phyloP scores from a whole-genome alignment of 1,284 basidiomycete genomes.

The Bondarzewia mesenterica region DNA sequence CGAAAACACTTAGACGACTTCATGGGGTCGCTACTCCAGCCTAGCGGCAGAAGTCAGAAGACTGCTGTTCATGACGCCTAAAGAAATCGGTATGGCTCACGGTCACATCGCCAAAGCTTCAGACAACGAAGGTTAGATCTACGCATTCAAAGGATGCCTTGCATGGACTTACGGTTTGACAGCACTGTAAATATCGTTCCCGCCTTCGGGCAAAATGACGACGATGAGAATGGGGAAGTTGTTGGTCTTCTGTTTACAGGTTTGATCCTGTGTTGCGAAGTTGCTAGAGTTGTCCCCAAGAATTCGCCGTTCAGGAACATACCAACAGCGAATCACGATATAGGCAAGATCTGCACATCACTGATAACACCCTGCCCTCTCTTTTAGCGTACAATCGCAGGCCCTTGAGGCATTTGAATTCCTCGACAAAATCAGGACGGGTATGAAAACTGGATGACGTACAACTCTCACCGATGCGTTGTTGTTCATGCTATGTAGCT shows the following conservation, averaged over 20 bases:
- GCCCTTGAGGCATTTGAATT: conserved; percentile 35
- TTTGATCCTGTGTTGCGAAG: conserved; percentile 38
- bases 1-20: conserved; percentile 53
- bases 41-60: conserved; percentile 26
- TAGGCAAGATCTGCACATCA: too few relatives aligned
- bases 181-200: conserved; percentile 66
- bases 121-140: too few relatives aligned
- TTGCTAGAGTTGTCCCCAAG: too few relatives aligned
- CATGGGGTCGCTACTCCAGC: conserved; percentile 62
- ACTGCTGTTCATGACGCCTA: too few relatives aligned
- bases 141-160: not conserved
- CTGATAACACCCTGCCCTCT: conserved; percentile 47
- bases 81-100: conserved; percentile 26
- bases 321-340: too few relatives aligned
- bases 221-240: conserved; percentile 51
- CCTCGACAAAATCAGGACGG: too few relatives aligned
- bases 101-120: conserved; percentile 62
- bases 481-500: too few relatives aligned
- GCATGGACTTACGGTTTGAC: conserved; percentile 57
- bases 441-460: too few relatives aligned
- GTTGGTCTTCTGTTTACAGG: conserved; percentile 30
- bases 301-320: too few relatives aligned
- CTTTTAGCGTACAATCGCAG: conserved; percentile 38
- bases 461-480: too few relatives aligned
- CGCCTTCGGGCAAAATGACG: conserved; percentile 66